Conservation (phyloP, 73 alveolate genomes). For the Paramecium pentaurelia region DNA sequence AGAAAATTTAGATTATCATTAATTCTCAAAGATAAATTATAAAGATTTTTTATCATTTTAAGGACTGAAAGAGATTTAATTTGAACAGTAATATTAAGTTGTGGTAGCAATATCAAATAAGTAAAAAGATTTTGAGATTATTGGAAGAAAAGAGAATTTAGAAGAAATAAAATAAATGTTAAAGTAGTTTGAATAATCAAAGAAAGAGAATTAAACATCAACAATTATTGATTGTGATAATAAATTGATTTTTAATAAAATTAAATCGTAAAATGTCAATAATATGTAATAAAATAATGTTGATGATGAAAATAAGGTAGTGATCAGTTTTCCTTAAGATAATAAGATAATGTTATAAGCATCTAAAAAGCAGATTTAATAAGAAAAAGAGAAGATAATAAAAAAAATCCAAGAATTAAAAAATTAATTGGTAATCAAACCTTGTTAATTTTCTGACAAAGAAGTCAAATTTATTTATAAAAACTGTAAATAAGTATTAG, state of each 20-base stretch:
- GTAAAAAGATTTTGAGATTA: not conserved
- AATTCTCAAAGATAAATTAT: not conserved
- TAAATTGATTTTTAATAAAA: not conserved
- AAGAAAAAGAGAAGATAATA: not conserved
- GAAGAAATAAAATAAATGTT: not conserved
- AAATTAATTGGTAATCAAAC: not conserved
- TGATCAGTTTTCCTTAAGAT: not conserved
- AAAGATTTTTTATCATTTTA: not conserved
- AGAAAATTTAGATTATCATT: not conserved
- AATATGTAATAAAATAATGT: not conserved
- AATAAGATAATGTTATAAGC: not conserved
- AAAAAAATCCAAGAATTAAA: not conserved
- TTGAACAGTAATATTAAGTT: not conserved
- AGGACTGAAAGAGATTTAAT: not conserved
- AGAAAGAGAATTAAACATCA: not conserved
- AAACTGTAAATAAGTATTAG: not conserved
- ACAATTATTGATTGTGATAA: not conserved
- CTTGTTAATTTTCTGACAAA: not conserved
- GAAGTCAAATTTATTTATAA: not conserved
- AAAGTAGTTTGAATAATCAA: not conserved
- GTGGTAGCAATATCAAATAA: not conserved
- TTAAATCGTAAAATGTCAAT: not conserved
- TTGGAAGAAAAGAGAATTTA: not conserved
- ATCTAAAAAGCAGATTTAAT: not conserved
- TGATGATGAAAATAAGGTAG: not conserved